These are phyloP conservation scores for Lablab purpureus DNA, from an alignment of 306 rosid species.

Conservation along the genomic window DNA sequence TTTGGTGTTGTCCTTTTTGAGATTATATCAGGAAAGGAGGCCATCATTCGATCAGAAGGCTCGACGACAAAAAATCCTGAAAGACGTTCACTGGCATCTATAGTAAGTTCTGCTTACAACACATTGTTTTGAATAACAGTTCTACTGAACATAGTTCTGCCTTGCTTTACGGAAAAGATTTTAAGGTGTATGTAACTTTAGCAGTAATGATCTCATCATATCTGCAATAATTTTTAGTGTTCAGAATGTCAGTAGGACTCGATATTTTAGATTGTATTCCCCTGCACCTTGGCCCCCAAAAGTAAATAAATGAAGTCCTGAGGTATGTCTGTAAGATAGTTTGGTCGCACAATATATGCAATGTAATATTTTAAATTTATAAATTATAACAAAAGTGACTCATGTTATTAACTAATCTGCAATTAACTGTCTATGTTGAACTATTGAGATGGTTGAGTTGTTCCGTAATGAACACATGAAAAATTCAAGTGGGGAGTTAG, in stretches of 20 bases:
- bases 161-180: background rate
- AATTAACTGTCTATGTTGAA: background rate
- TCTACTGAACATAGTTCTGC: slow-evolving; percentile 22
- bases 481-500: no score
- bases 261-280: background rate
- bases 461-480: slow-evolving; percentile 1
- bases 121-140: slow-evolving; percentile 3
- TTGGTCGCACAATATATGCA: background rate
- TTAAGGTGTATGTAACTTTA: background rate
- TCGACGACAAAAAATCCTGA: slow-evolving; percentile 69
- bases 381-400: background rate
- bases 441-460: background rate
- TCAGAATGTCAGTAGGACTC: background rate
- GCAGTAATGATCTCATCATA: slow-evolving; percentile 1
- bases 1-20: slow-evolving; percentile 94
- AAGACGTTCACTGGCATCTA: slow-evolving; percentile 88
- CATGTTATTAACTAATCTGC: background rate
- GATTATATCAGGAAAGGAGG: slow-evolving; percentile 89
- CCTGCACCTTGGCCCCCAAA: background rate
- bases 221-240: background rate
- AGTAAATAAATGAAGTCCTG: background rate
- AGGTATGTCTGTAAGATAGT: background rate
- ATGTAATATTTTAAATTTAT: slow-evolving; percentile 4
- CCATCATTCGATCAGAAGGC: slow-evolving; percentile 85
- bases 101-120: slow-evolving; percentile 66